Evolutionary conservation across 2,329 filamentous ascomycete species (phyloP), one percentile per base, ranked within the genome.

Genomic region (Colletotrichum plurivorum): DNA sequence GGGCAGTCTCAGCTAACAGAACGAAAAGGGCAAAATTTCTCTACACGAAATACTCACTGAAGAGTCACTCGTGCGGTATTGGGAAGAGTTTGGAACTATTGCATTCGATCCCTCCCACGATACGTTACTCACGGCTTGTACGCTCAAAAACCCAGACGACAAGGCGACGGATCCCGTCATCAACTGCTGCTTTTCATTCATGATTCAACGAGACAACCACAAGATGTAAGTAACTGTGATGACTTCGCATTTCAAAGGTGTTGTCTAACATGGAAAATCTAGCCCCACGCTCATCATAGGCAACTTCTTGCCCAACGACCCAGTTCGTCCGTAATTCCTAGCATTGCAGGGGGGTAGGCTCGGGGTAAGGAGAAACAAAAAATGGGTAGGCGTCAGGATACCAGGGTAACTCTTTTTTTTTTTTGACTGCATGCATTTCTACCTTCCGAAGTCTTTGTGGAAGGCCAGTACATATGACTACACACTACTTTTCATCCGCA

Each of bases 31-130:
- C 70, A 97, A 97, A 76, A 92, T 98, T 72, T 94, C 96, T 13
- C 88, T 99, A 55, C 96, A 99, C 78, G 95, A 99, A 79, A 97
- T 99, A 71, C 89, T 99, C 52, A 94, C 94, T 2, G 96, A 99
- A 82, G 94, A 97, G 71, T 97, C 95, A 48, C 89, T 97, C 70
- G 96, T 98, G 63, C 93, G 94, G 75, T 99, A 99, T 77, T 99
- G 96, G 96, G 96, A 99, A 81, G 97, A 99, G 76, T 99, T 99
- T 77, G 95, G 95, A 58, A 95, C 94, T 5, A 98, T 99, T 75
- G 97, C 96, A 10, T 99, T 99, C 80, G 96, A 99, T 77, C 90
- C 92, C 66, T 91, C 90, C 10, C 96, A 98, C 78, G 97, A 99
- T 79, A 97, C 95, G 22, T 94, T 99, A 76, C 85, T 99, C 73